phyloP scores from a whole-genome alignment of 176 grass and related monocot genomes.

The Cocos nucifera region DNA sequence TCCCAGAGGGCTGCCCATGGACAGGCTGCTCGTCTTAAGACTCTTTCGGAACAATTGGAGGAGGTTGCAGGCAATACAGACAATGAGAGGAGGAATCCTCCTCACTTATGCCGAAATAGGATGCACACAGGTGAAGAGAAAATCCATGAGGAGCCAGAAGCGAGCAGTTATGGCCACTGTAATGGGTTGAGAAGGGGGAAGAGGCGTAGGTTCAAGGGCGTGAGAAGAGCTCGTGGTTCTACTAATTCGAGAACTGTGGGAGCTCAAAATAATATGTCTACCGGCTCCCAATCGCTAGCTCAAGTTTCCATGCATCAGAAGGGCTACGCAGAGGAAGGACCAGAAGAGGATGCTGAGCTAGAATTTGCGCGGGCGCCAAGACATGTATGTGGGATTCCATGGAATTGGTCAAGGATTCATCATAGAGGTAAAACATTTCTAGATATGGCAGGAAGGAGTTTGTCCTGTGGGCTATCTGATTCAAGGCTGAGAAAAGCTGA shows the following conservation, averaged over 20 bases:
- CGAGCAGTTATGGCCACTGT: background rate
- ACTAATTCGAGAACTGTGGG: background rate
- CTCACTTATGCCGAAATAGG: background rate
- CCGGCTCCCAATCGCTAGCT: background rate
- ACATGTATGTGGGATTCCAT: slow-evolving; percentile 84
- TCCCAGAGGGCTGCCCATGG: background rate
- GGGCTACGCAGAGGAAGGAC: slow-evolving; percentile 5
- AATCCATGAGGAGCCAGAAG: background rate
- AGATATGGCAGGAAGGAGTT: slow-evolving; percentile 76
- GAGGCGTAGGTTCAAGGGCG: slow-evolving; percentile 27
- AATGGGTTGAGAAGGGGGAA: background rate
- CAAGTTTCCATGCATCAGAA: background rate
- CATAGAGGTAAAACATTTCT: slow-evolving; percentile 78
- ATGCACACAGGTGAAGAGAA: background rate
- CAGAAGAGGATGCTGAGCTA: slow-evolving; percentile 25
- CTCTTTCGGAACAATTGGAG: slow-evolving; percentile 6
- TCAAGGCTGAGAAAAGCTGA: slow-evolving; percentile 40
- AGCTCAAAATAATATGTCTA: background rate
- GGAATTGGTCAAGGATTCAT: slow-evolving; percentile 99
- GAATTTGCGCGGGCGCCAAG: slow-evolving; percentile 37
- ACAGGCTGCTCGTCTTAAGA: background rate
- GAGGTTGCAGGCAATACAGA: background rate
- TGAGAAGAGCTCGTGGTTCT: slow-evolving; percentile 23
- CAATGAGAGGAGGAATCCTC: background rate
- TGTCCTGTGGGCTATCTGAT: slow-evolving; percentile 80